A percentile compares a stretch with the other conserved stretches of the same genome.
phyloP scores from a whole-genome alignment of 176 grass and related monocot genomes.

The Oryza meridionalis region DNA sequence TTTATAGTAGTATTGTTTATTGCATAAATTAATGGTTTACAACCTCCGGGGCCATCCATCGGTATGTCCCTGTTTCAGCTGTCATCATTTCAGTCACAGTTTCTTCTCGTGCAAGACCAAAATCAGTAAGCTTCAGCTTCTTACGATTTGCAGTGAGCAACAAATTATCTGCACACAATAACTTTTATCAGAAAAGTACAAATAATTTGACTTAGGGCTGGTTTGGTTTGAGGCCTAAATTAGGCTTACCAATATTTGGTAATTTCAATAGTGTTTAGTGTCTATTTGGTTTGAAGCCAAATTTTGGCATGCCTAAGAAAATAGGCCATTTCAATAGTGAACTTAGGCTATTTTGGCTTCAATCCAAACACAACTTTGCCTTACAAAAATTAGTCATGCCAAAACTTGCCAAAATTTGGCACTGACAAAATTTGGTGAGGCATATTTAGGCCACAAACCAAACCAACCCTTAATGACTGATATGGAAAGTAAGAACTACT shows the following conservation, averaged over 20 bases:
- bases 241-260: too few species aligned
- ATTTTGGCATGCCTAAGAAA: too few species aligned
- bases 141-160: slow-evolving; percentile 96
- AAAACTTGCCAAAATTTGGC: too few species aligned
- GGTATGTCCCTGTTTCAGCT: slow-evolving; percentile 95
- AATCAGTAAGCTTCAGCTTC: slow-evolving; percentile 97
- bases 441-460: too few species aligned
- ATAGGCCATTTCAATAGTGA: too few species aligned
- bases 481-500: slow-evolving; percentile 21
- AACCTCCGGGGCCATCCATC: slow-evolving; percentile 99
- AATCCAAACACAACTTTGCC: too few species aligned
- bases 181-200: slow-evolving; percentile 36
- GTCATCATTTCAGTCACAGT: slow-evolving; percentile 99
- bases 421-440: too few species aligned
- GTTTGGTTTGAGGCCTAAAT: too few species aligned
- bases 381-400: too few species aligned
- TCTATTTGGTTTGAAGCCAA: too few species aligned
- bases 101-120: slow-evolving; percentile 99
- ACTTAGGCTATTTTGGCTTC: too few species aligned
- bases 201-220: neutral
- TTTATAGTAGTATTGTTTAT: slow-evolving; percentile 14
- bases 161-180: slow-evolving; percentile 86
- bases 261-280: too few species aligned
- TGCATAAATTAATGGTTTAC: slow-evolving; percentile 44
- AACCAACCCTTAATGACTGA: slow-evolving; percentile 9